Base-by-base conservation (phyloP, 1,284 basidiomycete genomes). In the Grifola frondosa region DNA sequence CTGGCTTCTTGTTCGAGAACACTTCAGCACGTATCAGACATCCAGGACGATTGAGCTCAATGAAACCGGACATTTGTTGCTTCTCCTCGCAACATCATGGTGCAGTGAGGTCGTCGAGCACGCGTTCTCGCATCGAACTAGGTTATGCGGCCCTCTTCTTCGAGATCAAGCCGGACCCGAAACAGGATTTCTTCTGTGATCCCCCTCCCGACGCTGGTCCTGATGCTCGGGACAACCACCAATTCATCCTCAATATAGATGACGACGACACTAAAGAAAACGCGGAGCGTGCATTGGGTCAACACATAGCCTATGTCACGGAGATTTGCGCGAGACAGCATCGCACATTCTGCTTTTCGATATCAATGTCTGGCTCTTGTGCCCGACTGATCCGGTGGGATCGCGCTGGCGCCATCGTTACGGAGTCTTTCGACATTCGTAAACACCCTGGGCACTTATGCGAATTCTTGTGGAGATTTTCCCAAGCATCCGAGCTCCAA, bases 61-160 rank as follows among this genome's bases (percentile, higher is more conserved):
- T 35, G 17, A 48, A 51, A 19, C 45, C 50, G 9, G 22, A 44
- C 12, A 44, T 52, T 5, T 46, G 40, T 30, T 48, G 46, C 24
- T 46, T 40, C 21, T 8, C 25, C 1, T 2, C 25, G 2, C 20
- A 30, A 3, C 37, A 48, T 26, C 10, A 16, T 3, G 10, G 12
- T 1, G 2, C 6, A 4, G 38, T 46, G 2, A 17, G 12, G 1
- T 3, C 3, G 1, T 29, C 37, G 1, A 19, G 19, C 6, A 3
- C 2, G 2, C 13, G 2, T 4, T 37, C 46, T 2, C 42, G 46
- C 1, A 12, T 26, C 5, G 44, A 48, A 11, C 19, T 52, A 0
- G 50, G 46, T 2, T 46, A 52, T 15, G 40, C 46, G 6, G 50
- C 48, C 11, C 16, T 52, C 1, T 41, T 52, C 40, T 40, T 52